A percentile compares a stretch with the other conserved stretches of the same genome.
Evolutionary conservation across 2,329 filamentous ascomycete species (phyloP).

Genomic region (Arthrobotrys sinensis): DNA sequence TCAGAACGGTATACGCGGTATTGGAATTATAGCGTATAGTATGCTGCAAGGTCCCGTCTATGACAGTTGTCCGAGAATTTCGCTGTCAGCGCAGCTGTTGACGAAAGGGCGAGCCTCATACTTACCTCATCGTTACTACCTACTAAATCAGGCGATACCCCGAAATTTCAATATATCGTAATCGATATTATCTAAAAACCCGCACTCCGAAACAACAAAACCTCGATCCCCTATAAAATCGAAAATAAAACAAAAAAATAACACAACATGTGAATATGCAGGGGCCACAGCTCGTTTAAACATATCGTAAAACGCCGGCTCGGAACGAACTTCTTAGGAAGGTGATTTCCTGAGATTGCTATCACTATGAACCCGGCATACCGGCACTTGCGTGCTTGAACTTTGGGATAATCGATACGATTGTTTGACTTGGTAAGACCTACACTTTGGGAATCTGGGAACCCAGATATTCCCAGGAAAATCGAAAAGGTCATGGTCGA

Average conservation of each 20-base stretch:
- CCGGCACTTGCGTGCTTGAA: background rate
- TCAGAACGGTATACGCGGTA: background rate
- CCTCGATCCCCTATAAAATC: slow-evolving; percentile 5
- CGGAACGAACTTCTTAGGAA: slow-evolving; percentile 48
- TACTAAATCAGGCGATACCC: slow-evolving; percentile 24
- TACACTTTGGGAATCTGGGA: too few relatives aligned
- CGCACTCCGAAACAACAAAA: slow-evolving; percentile 5
- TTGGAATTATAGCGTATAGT: slow-evolving; percentile 1
- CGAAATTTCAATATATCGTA: slow-evolving; percentile 8
- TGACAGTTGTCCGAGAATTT: slow-evolving; percentile 19
- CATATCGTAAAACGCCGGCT: slow-evolving; percentile 34
- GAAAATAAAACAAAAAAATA: slow-evolving; percentile 8
- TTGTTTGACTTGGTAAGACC: background rate
- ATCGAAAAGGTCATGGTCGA: background rate
- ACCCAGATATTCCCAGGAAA: background rate
- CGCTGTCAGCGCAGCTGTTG: background rate
- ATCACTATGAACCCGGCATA: slow-evolving; percentile 6
- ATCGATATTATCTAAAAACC: slow-evolving; percentile 17
- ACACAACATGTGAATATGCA: slow-evolving; percentile 38
- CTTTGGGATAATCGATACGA: slow-evolving; percentile 17
- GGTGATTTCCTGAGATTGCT: slow-evolving; percentile 29
- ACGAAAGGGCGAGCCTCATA: background rate
- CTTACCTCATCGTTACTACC: slow-evolving; percentile 1
- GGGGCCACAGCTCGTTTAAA: slow-evolving; percentile 13
- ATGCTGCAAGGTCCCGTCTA: slow-evolving; percentile 20